These are phyloP conservation scores for Phoma sp. DNA, from an alignment of 2,329 filamentous ascomycete species.

Conservation along the genomic window DNA sequence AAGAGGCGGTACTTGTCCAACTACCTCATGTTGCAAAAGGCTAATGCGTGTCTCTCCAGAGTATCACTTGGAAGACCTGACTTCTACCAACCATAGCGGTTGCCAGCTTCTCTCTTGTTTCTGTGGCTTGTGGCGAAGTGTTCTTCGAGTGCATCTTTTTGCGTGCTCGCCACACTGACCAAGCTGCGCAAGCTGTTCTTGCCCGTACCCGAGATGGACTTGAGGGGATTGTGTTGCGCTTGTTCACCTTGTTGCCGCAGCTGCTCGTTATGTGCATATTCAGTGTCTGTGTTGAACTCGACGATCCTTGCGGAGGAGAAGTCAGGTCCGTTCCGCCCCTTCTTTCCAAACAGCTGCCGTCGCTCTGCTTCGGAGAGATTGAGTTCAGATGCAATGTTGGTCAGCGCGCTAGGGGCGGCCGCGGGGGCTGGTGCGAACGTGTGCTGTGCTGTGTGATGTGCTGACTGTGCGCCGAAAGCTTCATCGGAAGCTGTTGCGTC, in stretches of 20 bases:
- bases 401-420: constrained; percentile 62
- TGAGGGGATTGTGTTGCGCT: constrained; percentile 79
- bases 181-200: constrained; percentile 91
- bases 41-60: too few species aligned
- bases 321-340: constrained; percentile 53
- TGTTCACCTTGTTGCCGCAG: constrained; percentile 73
- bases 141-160: constrained; percentile 88
- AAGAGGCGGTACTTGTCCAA: too few species aligned
- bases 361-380: constrained; percentile 78
- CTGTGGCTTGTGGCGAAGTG: constrained; percentile 82
- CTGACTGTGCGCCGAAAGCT: neutral
- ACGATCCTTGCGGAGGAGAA: constrained; percentile 70
- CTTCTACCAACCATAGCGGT: constrained; percentile 80
- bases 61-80: too few species aligned
- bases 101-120: constrained; percentile 82
- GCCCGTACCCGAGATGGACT: constrained; percentile 75
- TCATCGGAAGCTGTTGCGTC: constrained; percentile 21
- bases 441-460: constrained; percentile 13
- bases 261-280: constrained; percentile 85
- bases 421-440: constrained; percentile 14
- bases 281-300: constrained; percentile 86
- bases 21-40: too few species aligned
- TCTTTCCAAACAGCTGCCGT: constrained; percentile 84
- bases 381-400: constrained; percentile 75
- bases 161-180: constrained; percentile 79